Evolutionary conservation across 139 green algal genomes (phyloP).

Genomic region (Chlorella sp.): DNA sequence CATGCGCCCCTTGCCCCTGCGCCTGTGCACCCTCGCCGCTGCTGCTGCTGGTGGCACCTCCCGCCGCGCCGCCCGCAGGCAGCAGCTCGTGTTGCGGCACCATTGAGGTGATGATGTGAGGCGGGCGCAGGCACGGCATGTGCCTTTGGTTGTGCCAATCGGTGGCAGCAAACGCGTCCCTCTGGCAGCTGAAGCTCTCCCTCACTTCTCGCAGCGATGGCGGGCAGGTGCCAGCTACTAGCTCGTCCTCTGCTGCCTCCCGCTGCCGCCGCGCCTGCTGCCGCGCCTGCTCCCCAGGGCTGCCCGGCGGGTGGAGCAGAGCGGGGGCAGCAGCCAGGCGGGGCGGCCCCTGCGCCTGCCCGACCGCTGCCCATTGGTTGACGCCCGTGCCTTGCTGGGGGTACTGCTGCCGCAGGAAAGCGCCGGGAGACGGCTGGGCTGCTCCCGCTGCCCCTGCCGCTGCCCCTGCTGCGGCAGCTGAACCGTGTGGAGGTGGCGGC

Average conservation of each 20-base stretch:
- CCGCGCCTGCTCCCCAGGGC: not conserved
- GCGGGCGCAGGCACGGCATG: conserved; percentile 8
- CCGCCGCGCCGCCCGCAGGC: not conserved
- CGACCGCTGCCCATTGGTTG: conserved; percentile 24
- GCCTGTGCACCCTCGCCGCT: not conserved
- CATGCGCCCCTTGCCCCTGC: not conserved
- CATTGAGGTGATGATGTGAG: not conserved
- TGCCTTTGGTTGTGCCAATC: conserved; percentile 42
- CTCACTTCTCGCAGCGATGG: conserved; percentile 17
- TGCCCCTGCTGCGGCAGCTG: no score
- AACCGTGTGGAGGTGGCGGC: not conserved
- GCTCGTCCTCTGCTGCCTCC: not conserved
- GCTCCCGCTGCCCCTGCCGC: not conserved
- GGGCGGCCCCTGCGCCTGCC: not conserved
- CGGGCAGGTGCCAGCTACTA: conserved; percentile 24
- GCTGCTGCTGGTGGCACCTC: not conserved
- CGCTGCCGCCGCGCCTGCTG: not conserved
- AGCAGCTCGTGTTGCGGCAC: not conserved
- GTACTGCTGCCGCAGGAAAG: not conserved
- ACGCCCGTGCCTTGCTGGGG: not conserved
- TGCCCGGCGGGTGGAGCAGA: not conserved
- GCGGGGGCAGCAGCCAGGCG: not conserved
- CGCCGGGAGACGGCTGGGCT: not conserved
- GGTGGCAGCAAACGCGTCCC: conserved; percentile 49
- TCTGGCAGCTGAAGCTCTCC: conserved; percentile 42